Percentiles rank a stretch among this genome's conserved stretches.
phyloP scores from a whole-genome alignment of 805 yeast species.

The Hermanozyma aechmeae region DNA sequence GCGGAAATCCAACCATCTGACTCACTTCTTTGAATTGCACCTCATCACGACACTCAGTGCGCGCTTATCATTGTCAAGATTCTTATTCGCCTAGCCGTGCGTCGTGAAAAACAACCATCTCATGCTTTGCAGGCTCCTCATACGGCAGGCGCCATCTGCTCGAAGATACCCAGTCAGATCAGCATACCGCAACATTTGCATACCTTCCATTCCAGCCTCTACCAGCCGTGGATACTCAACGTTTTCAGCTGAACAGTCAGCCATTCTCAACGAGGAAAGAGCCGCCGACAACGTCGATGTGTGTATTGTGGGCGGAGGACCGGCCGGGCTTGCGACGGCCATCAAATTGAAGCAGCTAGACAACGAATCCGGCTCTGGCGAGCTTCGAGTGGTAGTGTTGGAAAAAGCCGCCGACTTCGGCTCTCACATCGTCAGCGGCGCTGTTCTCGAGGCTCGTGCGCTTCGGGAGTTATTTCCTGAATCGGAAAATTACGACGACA shows the following conservation, averaged over 20 bases:
- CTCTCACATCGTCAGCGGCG: conserved; percentile 86
- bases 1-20: too few relatives aligned
- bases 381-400: conserved; percentile 74
- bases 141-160: too few relatives aligned
- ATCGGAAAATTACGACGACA: conserved; percentile 41
- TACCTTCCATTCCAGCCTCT: too few relatives aligned
- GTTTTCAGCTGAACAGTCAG: conserved; percentile 33
- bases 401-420: conserved; percentile 95
- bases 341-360: conserved; percentile 83
- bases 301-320: conserved; percentile 96
- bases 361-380: conserved; percentile 51
- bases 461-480: conserved; percentile 76
- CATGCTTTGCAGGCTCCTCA: neutral
- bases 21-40: too few relatives aligned
- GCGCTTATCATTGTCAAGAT: too few relatives aligned
- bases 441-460: conserved; percentile 86
- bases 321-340: conserved; percentile 94
- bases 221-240: too few relatives aligned
- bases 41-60: too few relatives aligned
- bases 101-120: too few relatives aligned
- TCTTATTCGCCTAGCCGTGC: too few relatives aligned
- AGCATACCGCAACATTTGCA: too few relatives aligned
- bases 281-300: conserved; percentile 87
- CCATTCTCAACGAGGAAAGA: conserved; percentile 49
- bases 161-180: too few relatives aligned